phyloP scores from a whole-genome alignment of 352 stramenopile genomes.

The Pythium aristosporum region DNA sequence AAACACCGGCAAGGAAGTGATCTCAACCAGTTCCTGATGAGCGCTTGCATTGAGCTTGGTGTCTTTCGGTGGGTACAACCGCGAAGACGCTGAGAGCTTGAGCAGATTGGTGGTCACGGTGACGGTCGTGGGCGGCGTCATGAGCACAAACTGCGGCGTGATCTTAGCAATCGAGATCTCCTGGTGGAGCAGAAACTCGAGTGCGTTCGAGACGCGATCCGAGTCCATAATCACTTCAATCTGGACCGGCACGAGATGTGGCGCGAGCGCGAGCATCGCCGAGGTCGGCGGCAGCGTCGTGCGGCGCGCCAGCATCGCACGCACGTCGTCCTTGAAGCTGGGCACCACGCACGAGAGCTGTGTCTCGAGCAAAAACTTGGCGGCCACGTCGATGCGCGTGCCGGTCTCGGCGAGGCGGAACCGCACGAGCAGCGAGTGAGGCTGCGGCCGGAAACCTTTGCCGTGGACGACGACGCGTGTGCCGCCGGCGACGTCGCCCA shows the following conservation, averaged over 20 bases:
- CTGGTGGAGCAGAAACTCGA: slow-evolving; percentile 53
- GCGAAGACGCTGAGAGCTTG: slow-evolving; percentile 34
- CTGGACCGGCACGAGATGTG: slow-evolving; percentile 43
- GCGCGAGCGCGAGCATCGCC: slow-evolving; percentile 39
- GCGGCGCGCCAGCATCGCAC: slow-evolving; percentile 33
- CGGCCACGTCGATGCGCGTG: slow-evolving; percentile 38
- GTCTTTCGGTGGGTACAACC: slow-evolving; percentile 14
- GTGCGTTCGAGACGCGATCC: slow-evolving; percentile 48
- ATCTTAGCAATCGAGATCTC: slow-evolving; percentile 47
- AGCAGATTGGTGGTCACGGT: slow-evolving; percentile 58
- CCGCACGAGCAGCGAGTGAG: slow-evolving; percentile 66
- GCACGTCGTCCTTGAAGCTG: slow-evolving; percentile 42
- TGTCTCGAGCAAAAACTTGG: slow-evolving; percentile 50
- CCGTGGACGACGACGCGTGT: slow-evolving; percentile 58
- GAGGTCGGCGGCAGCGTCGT: slow-evolving; percentile 47
- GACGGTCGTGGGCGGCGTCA: slow-evolving; percentile 41
- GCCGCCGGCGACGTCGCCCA: slow-evolving; percentile 46
- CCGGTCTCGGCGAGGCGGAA: slow-evolving; percentile 40
- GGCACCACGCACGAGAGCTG: slow-evolving; percentile 62
- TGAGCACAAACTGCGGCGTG: slow-evolving; percentile 56
- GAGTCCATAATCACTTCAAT: slow-evolving; percentile 67
- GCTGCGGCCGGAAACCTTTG: slow-evolving; percentile 51
- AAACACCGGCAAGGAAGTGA: slow-evolving; percentile 50
- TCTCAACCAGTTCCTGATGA: slow-evolving; percentile 32
- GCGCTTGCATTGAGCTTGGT: background rate